Conservation (phyloP, 495 filamentous ascomycete genomes). For the Daldinia vernicosa region DNA sequence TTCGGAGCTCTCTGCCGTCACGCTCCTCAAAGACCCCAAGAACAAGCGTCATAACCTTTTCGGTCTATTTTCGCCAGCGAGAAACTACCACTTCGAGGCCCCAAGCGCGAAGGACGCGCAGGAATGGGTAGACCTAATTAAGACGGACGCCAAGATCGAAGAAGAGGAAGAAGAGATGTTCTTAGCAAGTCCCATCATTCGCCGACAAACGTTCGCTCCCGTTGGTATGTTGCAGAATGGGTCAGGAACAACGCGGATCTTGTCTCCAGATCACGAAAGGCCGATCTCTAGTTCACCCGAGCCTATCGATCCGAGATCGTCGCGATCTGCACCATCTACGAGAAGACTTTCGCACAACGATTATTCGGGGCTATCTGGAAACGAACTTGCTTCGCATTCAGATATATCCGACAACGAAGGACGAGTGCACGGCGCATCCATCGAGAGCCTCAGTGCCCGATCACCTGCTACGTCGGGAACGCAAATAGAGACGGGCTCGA, state of each 20-base stretch:
- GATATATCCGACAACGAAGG: constrained; percentile 84
- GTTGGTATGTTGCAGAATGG: constrained; percentile 21
- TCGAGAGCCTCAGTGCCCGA: constrained; percentile 54
- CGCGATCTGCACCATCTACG: constrained; percentile 50
- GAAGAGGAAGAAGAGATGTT: constrained; percentile 86
- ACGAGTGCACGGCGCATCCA: constrained; percentile 52
- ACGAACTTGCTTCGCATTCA: constrained; percentile 87
- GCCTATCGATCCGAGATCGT: constrained; percentile 52
- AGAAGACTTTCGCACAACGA: constrained; percentile 65
- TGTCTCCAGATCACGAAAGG: constrained; percentile 46
- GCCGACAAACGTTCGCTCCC: constrained; percentile 50
- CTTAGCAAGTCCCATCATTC: constrained; percentile 65
- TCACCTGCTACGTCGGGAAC: constrained; percentile 48
- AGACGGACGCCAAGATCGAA: constrained; percentile 79
- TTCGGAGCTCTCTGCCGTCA: constrained; percentile 90
- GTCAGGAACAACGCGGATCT: constrained; percentile 8
- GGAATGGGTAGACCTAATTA: constrained; percentile 87
- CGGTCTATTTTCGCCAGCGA: constrained; percentile 89
- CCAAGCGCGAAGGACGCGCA: constrained; percentile 75
- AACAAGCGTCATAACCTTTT: constrained; percentile 82
- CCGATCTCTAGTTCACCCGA: constrained; percentile 72
- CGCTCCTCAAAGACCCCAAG: constrained; percentile 86
- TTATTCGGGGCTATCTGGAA: constrained; percentile 76
- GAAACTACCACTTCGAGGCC: constrained; percentile 90
- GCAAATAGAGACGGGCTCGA: constrained; percentile 30